Percentiles rank a stretch among this genome's conserved stretches.
Evolutionary conservation across 345 rosid genomes (phyloP).

Genomic region (Pistacia integerrima): DNA sequence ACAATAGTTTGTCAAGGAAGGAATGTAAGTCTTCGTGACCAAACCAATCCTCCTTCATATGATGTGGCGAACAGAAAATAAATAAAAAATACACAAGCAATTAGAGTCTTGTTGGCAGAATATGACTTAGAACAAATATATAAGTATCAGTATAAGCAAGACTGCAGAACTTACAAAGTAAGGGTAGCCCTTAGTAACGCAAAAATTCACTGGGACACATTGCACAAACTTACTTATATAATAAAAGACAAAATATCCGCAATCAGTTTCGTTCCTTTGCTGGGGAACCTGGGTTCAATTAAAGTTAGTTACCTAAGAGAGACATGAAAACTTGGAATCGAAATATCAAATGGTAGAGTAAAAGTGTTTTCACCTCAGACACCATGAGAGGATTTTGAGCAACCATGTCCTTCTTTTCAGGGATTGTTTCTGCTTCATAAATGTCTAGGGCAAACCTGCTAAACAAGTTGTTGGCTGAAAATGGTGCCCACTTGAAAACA

Average conservation of each 20-base stretch:
- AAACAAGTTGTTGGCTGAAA: too few species aligned
- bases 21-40: constrained; percentile 27
- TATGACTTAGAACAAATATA: neutral
- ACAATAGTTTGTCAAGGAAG: constrained; percentile 28
- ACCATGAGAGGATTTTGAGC: constrained; percentile 40
- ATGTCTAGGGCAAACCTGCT: constrained; percentile 47
- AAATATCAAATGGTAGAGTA: neutral
- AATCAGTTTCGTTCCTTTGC: too few species aligned
- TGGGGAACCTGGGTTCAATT: neutral
- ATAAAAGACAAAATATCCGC: too few species aligned
- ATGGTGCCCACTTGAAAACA: too few species aligned
- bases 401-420: constrained; percentile 21
- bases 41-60: constrained; percentile 54
- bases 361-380: constrained; percentile 37
- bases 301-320: neutral
- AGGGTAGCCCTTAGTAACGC: constrained; percentile 28
- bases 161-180: constrained; percentile 41
- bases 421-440: constrained; percentile 34
- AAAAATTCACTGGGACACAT: too few species aligned
- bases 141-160: neutral
- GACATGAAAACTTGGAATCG: neutral
- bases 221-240: too few species aligned
- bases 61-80: neutral
- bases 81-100: neutral
- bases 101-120: too few species aligned